Evolutionary conservation across 495 filamentous ascomycete genomes (phyloP), one percentile per base, ranked within the genome.

Genomic region (Tricharina praecox): DNA sequence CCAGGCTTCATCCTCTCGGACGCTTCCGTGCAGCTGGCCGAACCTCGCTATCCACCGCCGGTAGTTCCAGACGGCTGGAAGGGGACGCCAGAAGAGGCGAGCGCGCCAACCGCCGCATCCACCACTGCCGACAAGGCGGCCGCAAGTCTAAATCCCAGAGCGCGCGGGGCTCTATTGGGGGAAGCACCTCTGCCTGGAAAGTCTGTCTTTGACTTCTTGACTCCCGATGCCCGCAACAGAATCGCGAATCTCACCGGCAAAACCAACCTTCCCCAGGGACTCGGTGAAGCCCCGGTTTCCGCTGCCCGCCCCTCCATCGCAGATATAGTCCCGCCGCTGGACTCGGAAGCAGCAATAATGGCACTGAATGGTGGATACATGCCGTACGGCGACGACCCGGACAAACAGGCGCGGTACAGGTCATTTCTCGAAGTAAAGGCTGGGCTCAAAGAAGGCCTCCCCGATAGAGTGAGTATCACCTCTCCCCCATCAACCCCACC

Each of bases 121-220:
- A 13, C 19, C 28, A 24, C 21, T 13, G 9, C 28, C 18, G 19
- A n/a, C 18, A 23, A 3, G 23, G 16, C 34, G 33, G 19, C 3
- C 4, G 87, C 83, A 0, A 75, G 70, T 5, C 73, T 95, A 7
- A 75, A 93, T 61, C 81, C 88, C 3, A 80, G 71, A 51, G 68
- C 84, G 23, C 74, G 90, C 53, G 90, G 86, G 9, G 76, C 79
- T 13, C 67, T 93, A 9, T 68, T 97, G 0, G 86, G 86, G 16
- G 88, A 96, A 62, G 68, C 74, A 23, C 74, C 78, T 34, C 67
- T 97, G 1, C 87, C 86, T 3, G 81, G 84, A 8, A 94, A 95
- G 63, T 96, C 90, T 1, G 78, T 97, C 26, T 97, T 96, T 61
- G 86, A 95, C 62, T 96, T 80, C 67, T 74, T 97, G 64, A 81